These are phyloP conservation scores for Coemansia sp. DNA, from an alignment of 192 early-diverging fungal species.

Conservation along the genomic window DNA sequence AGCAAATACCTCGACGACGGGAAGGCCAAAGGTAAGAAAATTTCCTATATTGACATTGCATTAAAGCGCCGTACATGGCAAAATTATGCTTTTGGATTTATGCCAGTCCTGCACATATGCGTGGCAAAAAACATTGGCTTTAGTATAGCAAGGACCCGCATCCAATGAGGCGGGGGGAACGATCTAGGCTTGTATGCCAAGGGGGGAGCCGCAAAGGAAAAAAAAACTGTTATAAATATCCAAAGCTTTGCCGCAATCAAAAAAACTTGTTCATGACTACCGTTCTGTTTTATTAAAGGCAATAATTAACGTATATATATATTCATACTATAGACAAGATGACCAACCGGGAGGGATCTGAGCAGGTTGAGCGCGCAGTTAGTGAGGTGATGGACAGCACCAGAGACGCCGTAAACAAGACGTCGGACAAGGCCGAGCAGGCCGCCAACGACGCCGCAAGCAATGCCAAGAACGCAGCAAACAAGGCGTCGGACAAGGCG, in stretches of 20 bases:
- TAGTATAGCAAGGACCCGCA: no score
- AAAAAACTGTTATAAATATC: no score
- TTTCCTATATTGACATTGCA: not conserved
- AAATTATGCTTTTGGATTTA: not conserved
- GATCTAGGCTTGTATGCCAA: no score
- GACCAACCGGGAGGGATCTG: conserved; percentile 19
- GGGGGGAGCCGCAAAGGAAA: no score
- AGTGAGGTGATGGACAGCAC: conserved; percentile 28
- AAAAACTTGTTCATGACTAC: no score
- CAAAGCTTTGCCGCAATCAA: no score
- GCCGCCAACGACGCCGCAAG: not conserved
- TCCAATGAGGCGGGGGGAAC: no score
- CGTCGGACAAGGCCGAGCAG: conserved; percentile 9
- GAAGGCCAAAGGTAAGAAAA: not conserved
- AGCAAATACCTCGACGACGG: not conserved
- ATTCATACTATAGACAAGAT: conserved; percentile 9
- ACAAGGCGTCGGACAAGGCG: conserved; percentile 10
- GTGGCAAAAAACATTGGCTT: no score
- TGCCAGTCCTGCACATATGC: not conserved
- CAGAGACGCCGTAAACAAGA: conserved; percentile 10
- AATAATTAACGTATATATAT: no score
- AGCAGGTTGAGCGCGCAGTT: conserved; percentile 22
- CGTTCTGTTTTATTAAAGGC: not conserved
- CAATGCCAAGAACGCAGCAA: conserved; percentile 11
- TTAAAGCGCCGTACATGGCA: not conserved